Evolutionary conservation across 805 yeast species (phyloP), one percentile per base, ranked within the genome.

Genomic region (Zygoascus flipseniorum): DNA sequence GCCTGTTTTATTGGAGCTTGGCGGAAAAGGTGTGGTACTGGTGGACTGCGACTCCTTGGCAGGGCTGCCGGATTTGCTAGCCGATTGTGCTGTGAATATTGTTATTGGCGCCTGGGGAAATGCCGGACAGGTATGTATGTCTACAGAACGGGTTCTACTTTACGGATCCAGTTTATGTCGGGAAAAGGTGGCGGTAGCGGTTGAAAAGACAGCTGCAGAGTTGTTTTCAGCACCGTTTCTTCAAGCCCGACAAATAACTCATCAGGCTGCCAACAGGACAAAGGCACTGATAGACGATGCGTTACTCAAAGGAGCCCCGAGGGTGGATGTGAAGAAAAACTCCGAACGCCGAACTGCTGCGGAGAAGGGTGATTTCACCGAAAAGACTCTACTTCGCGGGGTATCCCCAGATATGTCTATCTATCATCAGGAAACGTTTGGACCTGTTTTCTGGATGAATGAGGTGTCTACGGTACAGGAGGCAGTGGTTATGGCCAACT

Each of bases 51-150:
- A 85, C 65, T 89, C 89, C 51, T 77, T 84, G 64, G 64, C 82
- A 50, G 77, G 77, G 23, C 70, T 71, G 52, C 32, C 16, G 4
- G 16, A 14, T 4, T 14, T 14, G 16, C 20, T 14, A 11, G 81
- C 92, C 54, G 39, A 35, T 5, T 35, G 39, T 35, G 80, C 85
- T 51, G 73, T 76, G 61, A 75, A 75, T 68, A 75, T 83, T 58
- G 73, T 84, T 56, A 67, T 75, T 44, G 89, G 89, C 74, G 83
- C 85, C 60, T 83, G 79, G 76, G 83, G 73, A 75, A 85, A 86
- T 73, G 80, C 88, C 54, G 95, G 95, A 74, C 92, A 86, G 72
- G 89, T 85, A 56, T 86, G 95, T 72, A 83, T 87, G 71, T 89
- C 92, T 35, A 90, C 92, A 65, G 85, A 90, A 51, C 81, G 95